phyloP scores from a whole-genome alignment of 139 green algal species.

The Auxenochlorella protothecoides region DNA sequence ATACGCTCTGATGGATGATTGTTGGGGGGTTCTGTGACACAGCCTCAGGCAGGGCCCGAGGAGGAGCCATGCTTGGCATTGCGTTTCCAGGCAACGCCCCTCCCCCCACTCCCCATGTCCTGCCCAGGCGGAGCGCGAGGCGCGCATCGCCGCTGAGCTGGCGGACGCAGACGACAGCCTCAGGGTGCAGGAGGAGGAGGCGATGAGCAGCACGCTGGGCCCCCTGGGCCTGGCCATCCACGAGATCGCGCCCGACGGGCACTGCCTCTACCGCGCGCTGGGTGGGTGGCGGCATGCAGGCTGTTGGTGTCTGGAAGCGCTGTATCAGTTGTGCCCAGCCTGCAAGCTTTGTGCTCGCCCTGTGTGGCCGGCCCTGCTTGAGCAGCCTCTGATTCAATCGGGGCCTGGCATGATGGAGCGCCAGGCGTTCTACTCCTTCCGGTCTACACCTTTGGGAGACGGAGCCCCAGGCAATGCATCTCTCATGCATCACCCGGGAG shows the following conservation, averaged over 20 bases:
- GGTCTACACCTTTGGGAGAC: no score
- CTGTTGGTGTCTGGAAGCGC: neutral
- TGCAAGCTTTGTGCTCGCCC: neutral
- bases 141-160: conserved; percentile 68
- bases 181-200: conserved; percentile 46
- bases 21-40: no score
- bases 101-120: no score
- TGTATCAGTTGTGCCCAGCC: neutral
- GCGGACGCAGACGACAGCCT: conserved; percentile 52
- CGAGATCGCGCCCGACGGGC: conserved; percentile 80
- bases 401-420: neutral
- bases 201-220: conserved; percentile 47
- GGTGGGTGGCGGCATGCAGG: conserved; percentile 1
- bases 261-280: conserved; percentile 87
- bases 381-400: no score
- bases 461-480: no score
- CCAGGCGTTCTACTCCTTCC: neutral
- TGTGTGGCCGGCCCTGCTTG: no score
- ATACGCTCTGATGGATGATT: no score
- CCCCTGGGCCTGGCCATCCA: conserved; percentile 54
- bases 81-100: neutral
- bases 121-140: conserved; percentile 58
- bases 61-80: no score
- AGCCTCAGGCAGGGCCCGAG: no score
- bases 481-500: no score